Evolutionary conservation across 352 stramenopile genomes (phyloP).

Genomic region (Globisporangium recalcitrans): DNA sequence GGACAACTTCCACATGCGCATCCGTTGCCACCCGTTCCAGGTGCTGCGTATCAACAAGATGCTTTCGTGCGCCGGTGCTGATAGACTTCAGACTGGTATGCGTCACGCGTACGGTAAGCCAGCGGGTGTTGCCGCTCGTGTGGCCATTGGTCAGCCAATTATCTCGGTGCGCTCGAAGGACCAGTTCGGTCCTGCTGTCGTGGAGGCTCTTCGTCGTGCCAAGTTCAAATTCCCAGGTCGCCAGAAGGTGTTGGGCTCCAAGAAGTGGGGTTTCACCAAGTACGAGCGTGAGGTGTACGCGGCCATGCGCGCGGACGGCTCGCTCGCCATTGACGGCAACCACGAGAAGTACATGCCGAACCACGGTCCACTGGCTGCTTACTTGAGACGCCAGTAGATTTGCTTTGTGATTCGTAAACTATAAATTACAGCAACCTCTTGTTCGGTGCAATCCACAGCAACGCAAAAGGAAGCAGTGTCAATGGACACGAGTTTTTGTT

Average conservation of each 20-base stretch:
- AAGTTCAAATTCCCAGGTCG: slow-evolving; percentile 99
- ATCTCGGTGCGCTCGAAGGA: slow-evolving; percentile 98
- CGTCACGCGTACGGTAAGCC: slow-evolving; percentile 99
- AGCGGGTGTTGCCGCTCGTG: slow-evolving; percentile 95
- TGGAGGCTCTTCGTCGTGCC: slow-evolving; percentile 97
- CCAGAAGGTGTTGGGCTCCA: slow-evolving; percentile 99
- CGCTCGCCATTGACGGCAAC: slow-evolving; percentile 94
- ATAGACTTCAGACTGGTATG: slow-evolving; percentile 98
- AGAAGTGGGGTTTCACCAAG: slow-evolving; percentile 99
- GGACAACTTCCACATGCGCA: slow-evolving; percentile 99
- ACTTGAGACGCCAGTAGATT: slow-evolving; percentile 18
- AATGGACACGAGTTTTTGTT: slow-evolving; percentile 5
- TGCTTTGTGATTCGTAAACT: slow-evolving; percentile 7
- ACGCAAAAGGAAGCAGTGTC: not conserved
- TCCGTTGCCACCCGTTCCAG: slow-evolving; percentile 98
- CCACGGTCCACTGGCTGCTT: slow-evolving; percentile 74
- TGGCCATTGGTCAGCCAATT: slow-evolving; percentile 98
- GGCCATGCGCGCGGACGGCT: slow-evolving; percentile 91
- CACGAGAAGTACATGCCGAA: slow-evolving; percentile 96
- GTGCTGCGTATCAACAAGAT: slow-evolving; percentile 99
- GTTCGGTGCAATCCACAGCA: slow-evolving; percentile 14
- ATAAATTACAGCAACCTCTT: slow-evolving; percentile 16
- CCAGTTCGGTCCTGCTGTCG: slow-evolving; percentile 88
- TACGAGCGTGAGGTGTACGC: slow-evolving; percentile 98
- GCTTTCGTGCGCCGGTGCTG: slow-evolving; percentile 99